Evolutionary conservation across 225 moss, liverwort and hornwort genomes (phyloP), one percentile per base, ranked within the genome.

Genomic region (Bryum argenteum): DNA sequence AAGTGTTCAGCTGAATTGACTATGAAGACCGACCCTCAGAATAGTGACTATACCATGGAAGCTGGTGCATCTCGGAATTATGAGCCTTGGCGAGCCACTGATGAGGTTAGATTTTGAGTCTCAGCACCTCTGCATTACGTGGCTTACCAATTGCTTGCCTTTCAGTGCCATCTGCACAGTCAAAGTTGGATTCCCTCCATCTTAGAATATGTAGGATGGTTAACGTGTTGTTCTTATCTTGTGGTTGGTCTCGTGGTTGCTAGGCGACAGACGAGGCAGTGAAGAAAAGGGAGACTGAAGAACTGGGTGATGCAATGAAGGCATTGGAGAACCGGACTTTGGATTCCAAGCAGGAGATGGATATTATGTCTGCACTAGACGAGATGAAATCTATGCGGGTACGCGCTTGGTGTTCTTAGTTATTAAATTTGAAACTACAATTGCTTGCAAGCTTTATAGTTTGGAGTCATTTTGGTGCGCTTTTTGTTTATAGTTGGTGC

Each of bases 341-440:
- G 48, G 94, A 94, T 74, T 91, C 91, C 33, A 94, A 94, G 82
- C 94, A 94, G 68, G 91, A 94, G 72, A 94, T 94, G 94, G 94
- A 94, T 64, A 94, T 94, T 23, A 81, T 91, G 79, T 91, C 91
- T 66, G 91, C 94, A 19, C 75, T 94, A 37, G 94, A 94, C 71
- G 94, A 94, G 79, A 91, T 94, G 91, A 91, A 94, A 55, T 94
- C 94, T 41, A 94, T 94, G 91, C 72, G 89, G 87, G 94, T 94
- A 88, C 66, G 85, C 11, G 43, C 45, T 77, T 51, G 24, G 40
- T 39, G 66, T 23, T 16, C 48, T 23, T 18, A 45, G 38, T 69
- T 63, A 0, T 15, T 20, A 67, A 11, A 4, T 60, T 14, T 18
- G 11, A 16, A 60, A 21, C 54, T 11, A 52, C 0, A 39, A 51